These are phyloP conservation scores for Cladophialophora yegresii DNA, from an alignment of 2,329 filamentous ascomycete species.

Conservation along the genomic window DNA sequence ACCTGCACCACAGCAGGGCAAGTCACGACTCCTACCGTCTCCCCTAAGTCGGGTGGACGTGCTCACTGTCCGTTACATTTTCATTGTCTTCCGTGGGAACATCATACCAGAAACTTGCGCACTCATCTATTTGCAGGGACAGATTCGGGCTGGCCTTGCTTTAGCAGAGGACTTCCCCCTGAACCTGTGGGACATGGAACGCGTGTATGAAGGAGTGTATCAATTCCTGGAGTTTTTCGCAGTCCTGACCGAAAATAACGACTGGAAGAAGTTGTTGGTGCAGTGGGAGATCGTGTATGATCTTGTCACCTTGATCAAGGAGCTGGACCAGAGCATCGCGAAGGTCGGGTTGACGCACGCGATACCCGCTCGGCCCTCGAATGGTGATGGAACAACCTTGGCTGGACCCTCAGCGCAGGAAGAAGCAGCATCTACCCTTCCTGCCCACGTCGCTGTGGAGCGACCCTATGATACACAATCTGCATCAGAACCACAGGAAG, in stretches of 20 bases:
- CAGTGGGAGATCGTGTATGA: slow-evolving; percentile 92
- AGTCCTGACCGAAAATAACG: slow-evolving; percentile 80
- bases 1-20: slow-evolving; percentile 39
- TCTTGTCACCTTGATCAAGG: slow-evolving; percentile 80
- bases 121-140: slow-evolving; percentile 89
- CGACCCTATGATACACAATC: slow-evolving; percentile 60
- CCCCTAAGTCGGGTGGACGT: slow-evolving; percentile 58
- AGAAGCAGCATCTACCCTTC: slow-evolving; percentile 38
- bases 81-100: slow-evolving; percentile 85
- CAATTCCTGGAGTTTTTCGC: slow-evolving; percentile 94
- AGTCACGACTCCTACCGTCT: slow-evolving; percentile 58
- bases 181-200: slow-evolving; percentile 96
- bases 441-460: slow-evolving; percentile 58
- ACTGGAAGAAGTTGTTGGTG: slow-evolving; percentile 80
- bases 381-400: slow-evolving; percentile 8
- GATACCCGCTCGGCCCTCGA: slow-evolving; percentile 21
- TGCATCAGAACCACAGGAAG: slow-evolving; percentile 3
- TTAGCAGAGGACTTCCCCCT: slow-evolving; percentile 87
- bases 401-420: slow-evolving; percentile 13
- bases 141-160: slow-evolving; percentile 75
- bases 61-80: slow-evolving; percentile 80
- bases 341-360: slow-evolving; percentile 62
- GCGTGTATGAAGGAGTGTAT: slow-evolving; percentile 89
- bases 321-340: slow-evolving; percentile 82
- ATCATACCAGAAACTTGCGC: slow-evolving; percentile 93